Evolutionary conservation across 2,329 filamentous ascomycete genomes (phyloP), one percentile per base, ranked within the genome.

Genomic region (Leptodontidium sp.): DNA sequence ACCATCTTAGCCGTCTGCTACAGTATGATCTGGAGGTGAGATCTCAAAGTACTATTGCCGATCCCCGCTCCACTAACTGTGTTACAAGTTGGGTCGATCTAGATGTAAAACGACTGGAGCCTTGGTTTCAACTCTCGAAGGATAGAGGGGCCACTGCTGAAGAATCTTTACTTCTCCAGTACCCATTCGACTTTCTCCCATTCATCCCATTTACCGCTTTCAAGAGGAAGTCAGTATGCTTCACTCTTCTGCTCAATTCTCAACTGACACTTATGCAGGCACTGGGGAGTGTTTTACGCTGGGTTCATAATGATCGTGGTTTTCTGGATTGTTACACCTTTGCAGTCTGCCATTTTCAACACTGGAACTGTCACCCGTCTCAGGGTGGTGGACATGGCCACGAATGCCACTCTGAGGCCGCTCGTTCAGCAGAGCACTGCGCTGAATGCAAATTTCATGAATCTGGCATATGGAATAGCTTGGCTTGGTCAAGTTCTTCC

Each of bases 21-120:
- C 70, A 86, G 86, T 49, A 80, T 89, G 0, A 57, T 84, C 0
- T 90, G 87, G 87, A 72, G 69, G 70, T 70, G 65, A 15, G 63
- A 32, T n/a, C n/a, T n/a, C n/a, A n/a, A n/a, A n/a, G n/a, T n/a
- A n/a, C n/a, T n/a, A n/a, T n/a, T n/a, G n/a, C n/a, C n/a, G n/a
- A n/a, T n/a, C n/a, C n/a, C n/a, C n/a, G n/a, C n/a, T n/a, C n/a
- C n/a, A n/a, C n/a, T n/a, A n/a, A n/a, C n/a, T n/a, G n/a, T n/a
- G n/a, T n/a, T n/a, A n/a, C n/a, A n/a, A 82, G 80, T 2, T 88
- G 87, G 86, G 81, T 89, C 0, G 88, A 90, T 62, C 75, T 90
- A 0, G 86, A 91, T 45, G 79, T 82, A 0, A 88, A 88, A 68
- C 73, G 88, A 0, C 78, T 90, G 55, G 87, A 91, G 43, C 88